These are phyloP conservation scores for Didymella arachidicola DNA, from an alignment of 2,329 filamentous ascomycete species.

Conservation along the genomic window DNA sequence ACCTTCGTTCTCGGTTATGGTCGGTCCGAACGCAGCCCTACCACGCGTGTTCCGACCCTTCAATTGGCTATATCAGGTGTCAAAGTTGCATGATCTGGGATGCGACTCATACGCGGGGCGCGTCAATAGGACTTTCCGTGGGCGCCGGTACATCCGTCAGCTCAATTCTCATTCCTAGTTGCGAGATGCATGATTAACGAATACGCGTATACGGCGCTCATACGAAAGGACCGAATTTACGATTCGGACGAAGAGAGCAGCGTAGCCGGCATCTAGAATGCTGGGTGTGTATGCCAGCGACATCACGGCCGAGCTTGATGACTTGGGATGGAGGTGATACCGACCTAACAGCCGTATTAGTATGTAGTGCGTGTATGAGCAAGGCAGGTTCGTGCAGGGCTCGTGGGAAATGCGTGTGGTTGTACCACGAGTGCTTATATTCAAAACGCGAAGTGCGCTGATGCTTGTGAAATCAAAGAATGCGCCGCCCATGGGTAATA, in stretches of 20 bases:
- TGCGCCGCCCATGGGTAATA: background rate
- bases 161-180: background rate
- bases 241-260: background rate
- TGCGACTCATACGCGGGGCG: slow-evolving; percentile 1
- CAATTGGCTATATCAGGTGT: slow-evolving; percentile 1
- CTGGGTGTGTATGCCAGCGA: background rate
- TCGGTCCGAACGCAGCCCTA: slow-evolving; percentile 20
- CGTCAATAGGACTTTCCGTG: slow-evolving; percentile 3
- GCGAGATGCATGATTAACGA: background rate
- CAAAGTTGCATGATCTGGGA: slow-evolving; percentile 1
- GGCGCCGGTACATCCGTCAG: slow-evolving; percentile 5
- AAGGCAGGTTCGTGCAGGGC: background rate
- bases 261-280: background rate
- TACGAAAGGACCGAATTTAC: background rate
- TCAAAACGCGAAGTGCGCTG: background rate
- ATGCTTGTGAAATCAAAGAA: background rate
- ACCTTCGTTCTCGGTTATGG: slow-evolving; percentile 2
- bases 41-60: background rate
- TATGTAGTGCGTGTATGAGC: no score
- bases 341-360: no score
- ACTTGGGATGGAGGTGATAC: no score
- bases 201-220: background rate
- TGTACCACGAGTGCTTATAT: slow-evolving; percentile 2
- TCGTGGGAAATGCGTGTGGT: background rate
- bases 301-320: background rate